These are phyloP conservation scores for Candida argentea DNA, from an alignment of 805 yeast genomes.

Conservation along the genomic window DNA sequence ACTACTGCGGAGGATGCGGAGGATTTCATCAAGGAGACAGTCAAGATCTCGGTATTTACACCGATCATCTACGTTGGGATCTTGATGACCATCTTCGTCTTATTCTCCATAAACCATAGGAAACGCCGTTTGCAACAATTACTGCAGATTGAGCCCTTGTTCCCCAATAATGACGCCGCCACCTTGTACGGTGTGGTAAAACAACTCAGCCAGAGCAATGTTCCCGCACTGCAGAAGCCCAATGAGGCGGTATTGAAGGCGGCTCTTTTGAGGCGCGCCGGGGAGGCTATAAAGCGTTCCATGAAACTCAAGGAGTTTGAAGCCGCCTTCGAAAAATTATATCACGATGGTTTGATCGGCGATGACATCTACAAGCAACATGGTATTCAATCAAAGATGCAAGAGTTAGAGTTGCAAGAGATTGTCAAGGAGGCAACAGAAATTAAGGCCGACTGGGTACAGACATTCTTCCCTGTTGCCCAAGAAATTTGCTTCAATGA, in stretches of 20 bases:
- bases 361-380: slow-evolving; percentile 80
- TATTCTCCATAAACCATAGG: slow-evolving; percentile 64
- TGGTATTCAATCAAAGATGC: slow-evolving; percentile 64
- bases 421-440: slow-evolving; percentile 66
- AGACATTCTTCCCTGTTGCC: slow-evolving; percentile 61
- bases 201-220: slow-evolving; percentile 12
- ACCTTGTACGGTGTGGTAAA: slow-evolving; percentile 55
- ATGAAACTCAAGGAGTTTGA: slow-evolving; percentile 74
- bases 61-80: slow-evolving; percentile 72
- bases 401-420: slow-evolving; percentile 73
- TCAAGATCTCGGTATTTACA: slow-evolving; percentile 37
- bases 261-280: slow-evolving; percentile 51
- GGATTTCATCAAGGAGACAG: slow-evolving; percentile 13
- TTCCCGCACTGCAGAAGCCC: slow-evolving; percentile 37
- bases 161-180: slow-evolving; percentile 55
- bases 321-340: slow-evolving; percentile 56
- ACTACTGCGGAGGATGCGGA: slow-evolving; percentile 9
- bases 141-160: slow-evolving; percentile 59
- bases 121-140: slow-evolving; percentile 43
- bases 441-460: slow-evolving; percentile 73
- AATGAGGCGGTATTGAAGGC: slow-evolving; percentile 70
- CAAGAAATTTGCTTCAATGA: slow-evolving; percentile 90
- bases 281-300: slow-evolving; percentile 79
- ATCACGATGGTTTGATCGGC: slow-evolving; percentile 84
- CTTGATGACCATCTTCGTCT: slow-evolving; percentile 51